Base-by-base conservation (phyloP, 2,329 filamentous ascomycete genomes). In the Sporothrix mexicana region DNA sequence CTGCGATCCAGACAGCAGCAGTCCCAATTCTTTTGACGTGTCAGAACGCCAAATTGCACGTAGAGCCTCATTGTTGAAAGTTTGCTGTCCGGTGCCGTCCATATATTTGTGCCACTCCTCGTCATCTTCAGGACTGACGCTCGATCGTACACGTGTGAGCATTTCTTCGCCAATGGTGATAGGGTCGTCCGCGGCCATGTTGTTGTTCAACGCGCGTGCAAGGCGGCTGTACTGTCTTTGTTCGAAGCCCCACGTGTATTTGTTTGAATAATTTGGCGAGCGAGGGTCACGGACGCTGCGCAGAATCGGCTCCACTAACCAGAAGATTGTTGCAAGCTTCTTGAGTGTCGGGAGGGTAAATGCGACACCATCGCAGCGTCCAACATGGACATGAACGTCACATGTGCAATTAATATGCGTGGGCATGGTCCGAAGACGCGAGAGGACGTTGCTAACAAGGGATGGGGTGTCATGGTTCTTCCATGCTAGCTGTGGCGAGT, bases 301-400 rank as follows among this genome's bases (percentile, higher is more conserved):
- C 23, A 83, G 74, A 1, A 78, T 74, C 2, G 81, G 80, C 68
- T 84, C 82, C 7, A 79, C 77, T 4, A 81, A 75, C 82, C 82
- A 83, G 4, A 80, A 73, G 7, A 84, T 67, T 0, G 79, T 78
- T 1, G 79, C 81, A 2, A 83, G 77, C 30, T 78, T 78, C 76
- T 80, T 80, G 17, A 83, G 76, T 0, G 80, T 80, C 4, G 76
- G 57, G 71, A 84, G 74, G 1, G 77, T 72, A 72, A 81, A 81
- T 1, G 78, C 74, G 5, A 55, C 71, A 15, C 79, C 80, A 41
- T 83, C 82, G 23, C 74, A 69, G 0, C 80, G 79, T 2, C 82
- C 82, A 9, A 83, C 72, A 72, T 84, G 82, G 3, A 83, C 78
- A 73, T 84, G 82, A 2, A 82, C 77, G 73, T 83, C 82, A 73